Percentiles rank a stretch among this genome's conserved stretches.
Evolutionary conservation across 2,329 filamentous ascomycete genomes (phyloP).

Genomic region (Cylindrodendrum hubeiense): DNA sequence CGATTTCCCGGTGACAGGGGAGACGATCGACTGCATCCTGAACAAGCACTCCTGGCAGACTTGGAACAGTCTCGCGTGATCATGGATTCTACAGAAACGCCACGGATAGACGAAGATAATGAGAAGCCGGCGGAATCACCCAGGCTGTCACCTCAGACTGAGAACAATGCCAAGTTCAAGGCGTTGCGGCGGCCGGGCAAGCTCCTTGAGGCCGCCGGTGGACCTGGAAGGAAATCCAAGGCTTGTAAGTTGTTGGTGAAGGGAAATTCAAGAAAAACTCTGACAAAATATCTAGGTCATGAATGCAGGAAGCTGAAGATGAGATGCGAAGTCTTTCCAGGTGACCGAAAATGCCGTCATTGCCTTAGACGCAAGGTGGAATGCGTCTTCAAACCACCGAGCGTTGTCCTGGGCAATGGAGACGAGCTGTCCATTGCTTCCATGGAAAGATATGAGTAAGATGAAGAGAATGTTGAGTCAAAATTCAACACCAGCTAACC

Average conservation of each 20-base stretch:
- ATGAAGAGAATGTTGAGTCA: too few relatives aligned
- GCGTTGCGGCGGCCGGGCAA: constrained; percentile 7
- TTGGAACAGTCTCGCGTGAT: background rate
- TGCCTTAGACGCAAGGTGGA: constrained; percentile 31
- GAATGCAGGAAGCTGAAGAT: constrained; percentile 34
- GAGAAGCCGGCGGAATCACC: background rate
- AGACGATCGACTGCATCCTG: background rate
- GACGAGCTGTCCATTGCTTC: constrained; percentile 2
- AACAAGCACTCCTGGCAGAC: background rate
- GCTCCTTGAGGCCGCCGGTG: constrained; percentile 14
- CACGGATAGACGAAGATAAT: background rate
- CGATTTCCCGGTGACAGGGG: constrained; percentile 22
- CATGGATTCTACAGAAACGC: constrained; percentile 2
- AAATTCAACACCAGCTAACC: background rate
- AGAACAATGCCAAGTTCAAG: constrained; percentile 10
- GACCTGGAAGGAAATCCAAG: constrained; percentile 29
- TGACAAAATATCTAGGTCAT: constrained; percentile 12
- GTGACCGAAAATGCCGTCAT: constrained; percentile 29
- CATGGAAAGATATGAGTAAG: constrained; percentile 28
- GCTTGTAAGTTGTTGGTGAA: constrained; percentile 14
- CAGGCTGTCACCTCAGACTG: background rate
- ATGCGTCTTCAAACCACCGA: constrained; percentile 24
- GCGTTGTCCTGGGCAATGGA: background rate
- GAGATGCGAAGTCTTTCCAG: constrained; percentile 30
- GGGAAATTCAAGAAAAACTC: background rate